Evolutionary conservation across 2,329 filamentous ascomycete species (phyloP).

Genomic region (Alternaria brassicicola): DNA sequence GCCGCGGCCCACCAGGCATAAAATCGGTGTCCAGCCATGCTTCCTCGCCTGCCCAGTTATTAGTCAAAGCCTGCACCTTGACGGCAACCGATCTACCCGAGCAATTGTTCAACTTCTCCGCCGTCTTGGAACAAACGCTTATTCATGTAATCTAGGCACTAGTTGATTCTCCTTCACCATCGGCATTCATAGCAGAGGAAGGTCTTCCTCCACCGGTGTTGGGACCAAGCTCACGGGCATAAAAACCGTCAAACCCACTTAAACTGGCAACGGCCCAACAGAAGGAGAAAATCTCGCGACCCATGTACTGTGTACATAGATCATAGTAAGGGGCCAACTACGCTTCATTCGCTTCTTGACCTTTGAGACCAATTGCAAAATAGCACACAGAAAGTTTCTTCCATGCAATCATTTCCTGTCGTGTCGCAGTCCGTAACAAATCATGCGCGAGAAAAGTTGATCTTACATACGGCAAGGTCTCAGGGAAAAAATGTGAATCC

Average conservation of each 20-base stretch:
- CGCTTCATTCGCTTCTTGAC: neutral
- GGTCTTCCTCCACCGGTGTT: neutral
- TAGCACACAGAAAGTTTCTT: neutral
- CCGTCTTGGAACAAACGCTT: neutral
- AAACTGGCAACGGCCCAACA: constrained; percentile 6
- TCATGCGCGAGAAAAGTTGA: neutral
- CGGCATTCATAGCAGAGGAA: no score
- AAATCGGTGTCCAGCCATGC: neutral
- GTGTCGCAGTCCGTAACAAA: neutral
- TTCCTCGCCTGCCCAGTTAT: neutral
- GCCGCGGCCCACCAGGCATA: neutral
- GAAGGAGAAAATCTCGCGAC: neutral
- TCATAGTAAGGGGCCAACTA: neutral
- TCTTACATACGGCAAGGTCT: neutral
- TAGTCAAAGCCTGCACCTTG: neutral
- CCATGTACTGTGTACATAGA: neutral
- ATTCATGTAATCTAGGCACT: neutral
- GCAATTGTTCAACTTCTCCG: neutral
- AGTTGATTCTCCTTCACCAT: no score
- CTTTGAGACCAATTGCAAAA: neutral
- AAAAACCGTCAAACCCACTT: neutral
- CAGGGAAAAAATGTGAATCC: neutral
- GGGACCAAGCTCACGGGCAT: neutral
- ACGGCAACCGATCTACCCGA: neutral
- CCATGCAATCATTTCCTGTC: neutral